A percentile compares a stretch with the other conserved stretches of the same genome.
Evolutionary conservation across 2,329 filamentous ascomycete species (phyloP).

Genomic region (Alternaria conjuncta): DNA sequence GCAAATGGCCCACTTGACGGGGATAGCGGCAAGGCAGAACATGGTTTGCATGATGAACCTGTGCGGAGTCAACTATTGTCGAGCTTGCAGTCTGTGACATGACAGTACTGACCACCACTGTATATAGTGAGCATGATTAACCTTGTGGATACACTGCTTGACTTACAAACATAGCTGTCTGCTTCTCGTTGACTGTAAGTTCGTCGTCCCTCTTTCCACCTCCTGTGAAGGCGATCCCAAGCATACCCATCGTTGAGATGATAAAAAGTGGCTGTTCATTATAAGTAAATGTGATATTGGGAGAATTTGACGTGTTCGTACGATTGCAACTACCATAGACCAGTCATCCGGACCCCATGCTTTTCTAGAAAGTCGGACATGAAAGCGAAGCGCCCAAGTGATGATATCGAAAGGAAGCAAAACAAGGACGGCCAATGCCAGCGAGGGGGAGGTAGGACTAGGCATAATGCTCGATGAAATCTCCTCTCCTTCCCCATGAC

Average conservation of each 20-base stretch:
- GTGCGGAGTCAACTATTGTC: background rate
- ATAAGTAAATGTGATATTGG: background rate
- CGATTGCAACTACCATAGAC: conserved; percentile 30
- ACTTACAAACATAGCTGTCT: conserved; percentile 22
- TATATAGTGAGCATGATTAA: background rate
- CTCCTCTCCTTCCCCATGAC: background rate
- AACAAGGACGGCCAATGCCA: conserved; percentile 14
- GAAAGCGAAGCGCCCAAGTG: conserved; percentile 18
- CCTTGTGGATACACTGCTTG: background rate
- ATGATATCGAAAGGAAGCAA: conserved; percentile 18
- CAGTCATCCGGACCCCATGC: conserved; percentile 41
- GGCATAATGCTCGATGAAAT: background rate
- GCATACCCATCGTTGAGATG: conserved; percentile 17
- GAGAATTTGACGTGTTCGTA: background rate
- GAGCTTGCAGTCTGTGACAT: background rate
- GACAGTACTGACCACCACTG: conserved; percentile 15
- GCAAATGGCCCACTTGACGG: conserved; percentile 44
- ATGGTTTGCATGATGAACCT: conserved; percentile 21
- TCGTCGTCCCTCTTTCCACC: conserved; percentile 14
- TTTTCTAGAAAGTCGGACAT: conserved; percentile 20
- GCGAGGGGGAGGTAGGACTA: conserved; percentile 10
- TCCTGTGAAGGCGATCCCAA: conserved; percentile 19
- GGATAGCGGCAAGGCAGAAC: conserved; percentile 17
- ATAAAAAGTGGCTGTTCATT: conserved; percentile 8
- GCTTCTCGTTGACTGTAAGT: conserved; percentile 6